Base-by-base conservation (phyloP, 768 basidiomycete species). In the Lactifluus hygrophoroides region DNA sequence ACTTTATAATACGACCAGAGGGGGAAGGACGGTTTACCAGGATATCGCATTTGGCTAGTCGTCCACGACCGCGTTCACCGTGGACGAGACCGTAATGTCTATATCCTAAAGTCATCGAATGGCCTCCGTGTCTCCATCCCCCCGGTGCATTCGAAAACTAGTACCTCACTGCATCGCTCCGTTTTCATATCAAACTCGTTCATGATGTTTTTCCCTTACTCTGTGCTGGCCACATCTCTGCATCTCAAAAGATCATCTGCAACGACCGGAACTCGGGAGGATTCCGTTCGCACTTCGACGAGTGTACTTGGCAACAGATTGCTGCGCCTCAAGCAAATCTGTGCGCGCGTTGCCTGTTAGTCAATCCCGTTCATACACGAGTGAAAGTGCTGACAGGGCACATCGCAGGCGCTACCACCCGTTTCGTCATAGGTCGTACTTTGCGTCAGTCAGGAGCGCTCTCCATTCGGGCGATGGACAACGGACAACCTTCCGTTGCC, bases 211-310 rank as follows among this genome's bases (percentile, higher is more conserved):
- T 28, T 42, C 27, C 14, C 42, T 23, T 13, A 55, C 25, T 21
- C 47, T 38, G 54, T 60, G 58, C 53, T 45, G 48, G 53, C 30
- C 58, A 49, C 47, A 27, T 51, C 58, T 3, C 42, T 60, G 19
- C 58, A 35, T 44, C 16, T 13, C 17, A 40, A 14, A 35, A 50
- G 34, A 42, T 35, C 57, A 11, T 44, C 46, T 11, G 17, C 10
- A 10, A 14, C 52, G 40, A 49, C 48, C 42, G 10, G 17, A 37
- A n/a, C 23, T 10, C 57, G 34, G 30, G 47, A 46, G 25, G n/a
- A n/a, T 53, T 8, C 23, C 16, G 10, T 13, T 28, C 23, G 38
- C 8, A 17, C 11, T 14, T 27, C 51, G 11, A 34, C 10, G 3
- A 21, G 2, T 19, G 40, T 9, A 28, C 37, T 23, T 19, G 14